These are phyloP conservation scores for Cladophialophora chaetospira DNA, from an alignment of 2,329 filamentous ascomycete species.

Conservation along the genomic window DNA sequence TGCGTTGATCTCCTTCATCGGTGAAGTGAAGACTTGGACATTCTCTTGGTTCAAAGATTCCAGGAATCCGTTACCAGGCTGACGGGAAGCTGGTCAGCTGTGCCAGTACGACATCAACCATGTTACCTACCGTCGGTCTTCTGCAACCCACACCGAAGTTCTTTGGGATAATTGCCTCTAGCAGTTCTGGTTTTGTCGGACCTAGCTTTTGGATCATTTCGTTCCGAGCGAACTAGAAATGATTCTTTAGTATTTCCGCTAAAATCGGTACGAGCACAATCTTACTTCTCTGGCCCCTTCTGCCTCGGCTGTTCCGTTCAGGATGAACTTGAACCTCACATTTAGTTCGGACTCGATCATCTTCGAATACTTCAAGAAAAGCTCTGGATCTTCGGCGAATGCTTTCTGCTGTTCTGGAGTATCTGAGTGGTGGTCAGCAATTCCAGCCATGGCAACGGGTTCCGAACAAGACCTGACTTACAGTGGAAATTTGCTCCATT, in stretches of 20 bases:
- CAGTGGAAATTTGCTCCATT: slow-evolving; percentile 30
- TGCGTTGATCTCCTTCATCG: slow-evolving; percentile 41
- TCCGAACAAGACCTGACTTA: not conserved
- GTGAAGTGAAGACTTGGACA: slow-evolving; percentile 45
- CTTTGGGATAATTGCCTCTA: slow-evolving; percentile 49
- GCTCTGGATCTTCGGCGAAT: slow-evolving; percentile 20
- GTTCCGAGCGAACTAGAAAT: slow-evolving; percentile 15
- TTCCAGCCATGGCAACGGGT: not conserved
- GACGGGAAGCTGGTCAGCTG: slow-evolving; percentile 14
- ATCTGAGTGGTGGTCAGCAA: slow-evolving; percentile 11
- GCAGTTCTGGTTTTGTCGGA: slow-evolving; percentile 36
- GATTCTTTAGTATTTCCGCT: not conserved
- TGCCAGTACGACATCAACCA: slow-evolving; percentile 30
- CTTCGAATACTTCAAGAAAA: slow-evolving; percentile 48
- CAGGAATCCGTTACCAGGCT: slow-evolving; percentile 31
- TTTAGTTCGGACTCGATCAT: slow-evolving; percentile 55
- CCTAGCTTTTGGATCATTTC: slow-evolving; percentile 39
- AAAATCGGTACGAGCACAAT: not conserved
- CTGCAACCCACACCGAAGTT: slow-evolving; percentile 48
- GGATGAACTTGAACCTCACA: slow-evolving; percentile 56
- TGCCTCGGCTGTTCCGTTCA: slow-evolving; percentile 52
- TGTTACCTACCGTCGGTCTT: slow-evolving; percentile 42
- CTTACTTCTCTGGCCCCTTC: slow-evolving; percentile 38
- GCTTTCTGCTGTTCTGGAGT: slow-evolving; percentile 26
- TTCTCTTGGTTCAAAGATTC: slow-evolving; percentile 45